phyloP scores from a whole-genome alignment of 2,329 filamentous ascomycete genomes.

The Pseudopyrenochaeta lycopersici region DNA sequence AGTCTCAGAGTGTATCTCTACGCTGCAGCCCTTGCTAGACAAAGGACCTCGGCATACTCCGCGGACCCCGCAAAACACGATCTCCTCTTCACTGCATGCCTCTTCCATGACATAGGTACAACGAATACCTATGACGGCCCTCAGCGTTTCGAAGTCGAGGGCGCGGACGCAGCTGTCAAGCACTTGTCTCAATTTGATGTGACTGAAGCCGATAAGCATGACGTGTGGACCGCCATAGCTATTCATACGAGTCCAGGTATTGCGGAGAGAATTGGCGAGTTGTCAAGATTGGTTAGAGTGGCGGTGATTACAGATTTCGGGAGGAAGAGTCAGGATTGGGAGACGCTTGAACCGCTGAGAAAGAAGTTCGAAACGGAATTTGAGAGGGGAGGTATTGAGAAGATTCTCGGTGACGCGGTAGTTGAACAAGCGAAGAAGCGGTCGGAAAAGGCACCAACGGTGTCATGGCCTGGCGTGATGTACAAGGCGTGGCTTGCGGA shows the following conservation, averaged over 20 bases:
- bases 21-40: slow-evolving; percentile 49
- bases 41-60: slow-evolving; percentile 35
- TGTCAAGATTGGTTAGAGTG: slow-evolving; percentile 49
- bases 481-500: slow-evolving; percentile 34
- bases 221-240: slow-evolving; percentile 58
- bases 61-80: slow-evolving; percentile 54
- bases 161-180: slow-evolving; percentile 52
- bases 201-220: slow-evolving; percentile 39
- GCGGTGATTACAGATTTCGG: slow-evolving; percentile 54
- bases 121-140: slow-evolving; percentile 53
- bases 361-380: slow-evolving; percentile 37
- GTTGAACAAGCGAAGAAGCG: slow-evolving; percentile 49
- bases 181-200: slow-evolving; percentile 38
- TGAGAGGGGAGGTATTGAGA: slow-evolving; percentile 53
- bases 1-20: slow-evolving; percentile 76
- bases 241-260: slow-evolving; percentile 56
- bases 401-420: slow-evolving; percentile 54
- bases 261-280: slow-evolving; percentile 53
- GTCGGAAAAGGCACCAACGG: slow-evolving; percentile 52
- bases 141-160: slow-evolving; percentile 57
- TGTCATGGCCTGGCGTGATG: slow-evolving; percentile 47
- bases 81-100: slow-evolving; percentile 61
- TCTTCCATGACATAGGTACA: slow-evolving; percentile 80
- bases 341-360: slow-evolving; percentile 25
- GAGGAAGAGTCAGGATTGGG: slow-evolving; percentile 23